These are phyloP conservation scores for Chaetomium olivaceum DNA, from an alignment of 2,329 filamentous ascomycete genomes.

Conservation along the genomic window DNA sequence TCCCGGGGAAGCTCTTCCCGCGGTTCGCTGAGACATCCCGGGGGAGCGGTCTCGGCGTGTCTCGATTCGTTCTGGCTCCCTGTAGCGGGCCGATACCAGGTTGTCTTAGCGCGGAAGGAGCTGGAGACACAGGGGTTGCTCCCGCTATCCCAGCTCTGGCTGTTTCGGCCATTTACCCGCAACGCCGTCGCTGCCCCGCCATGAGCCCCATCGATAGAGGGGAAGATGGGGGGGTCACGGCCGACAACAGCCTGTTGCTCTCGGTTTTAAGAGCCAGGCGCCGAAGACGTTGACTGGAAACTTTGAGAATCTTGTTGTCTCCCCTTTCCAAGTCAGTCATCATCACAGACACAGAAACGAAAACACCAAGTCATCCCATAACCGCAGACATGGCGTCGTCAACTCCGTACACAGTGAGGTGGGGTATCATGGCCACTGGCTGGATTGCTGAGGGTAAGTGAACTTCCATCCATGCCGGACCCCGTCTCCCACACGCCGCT, in stretches of 20 bases:
- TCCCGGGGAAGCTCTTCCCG: conserved; percentile 26
- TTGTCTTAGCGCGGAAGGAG: conserved; percentile 12
- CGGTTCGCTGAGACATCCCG: conserved; percentile 5
- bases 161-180: conserved; percentile 34
- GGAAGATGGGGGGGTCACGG: conserved; percentile 11
- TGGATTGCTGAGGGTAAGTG: conserved; percentile 59
- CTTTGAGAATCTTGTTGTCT: background rate
- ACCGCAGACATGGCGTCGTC: conserved; percentile 32
- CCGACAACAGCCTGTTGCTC: conserved; percentile 1
- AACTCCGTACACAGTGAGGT: conserved; percentile 53
- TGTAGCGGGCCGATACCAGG: conserved; percentile 7
- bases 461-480: too few species aligned
- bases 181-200: conserved; percentile 31
- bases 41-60: background rate
- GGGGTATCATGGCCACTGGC: conserved; percentile 64
- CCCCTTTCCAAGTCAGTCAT: background rate
- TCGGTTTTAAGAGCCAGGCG: conserved; percentile 19
- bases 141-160: conserved; percentile 1
- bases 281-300: conserved; percentile 11
- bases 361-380: background rate
- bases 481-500: background rate
- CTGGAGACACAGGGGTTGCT: background rate
- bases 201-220: conserved; percentile 19
- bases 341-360: background rate
- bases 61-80: conserved; percentile 17